Conservation (phyloP, 2,329 filamentous ascomycete genomes). For the Curvularia sp. region DNA sequence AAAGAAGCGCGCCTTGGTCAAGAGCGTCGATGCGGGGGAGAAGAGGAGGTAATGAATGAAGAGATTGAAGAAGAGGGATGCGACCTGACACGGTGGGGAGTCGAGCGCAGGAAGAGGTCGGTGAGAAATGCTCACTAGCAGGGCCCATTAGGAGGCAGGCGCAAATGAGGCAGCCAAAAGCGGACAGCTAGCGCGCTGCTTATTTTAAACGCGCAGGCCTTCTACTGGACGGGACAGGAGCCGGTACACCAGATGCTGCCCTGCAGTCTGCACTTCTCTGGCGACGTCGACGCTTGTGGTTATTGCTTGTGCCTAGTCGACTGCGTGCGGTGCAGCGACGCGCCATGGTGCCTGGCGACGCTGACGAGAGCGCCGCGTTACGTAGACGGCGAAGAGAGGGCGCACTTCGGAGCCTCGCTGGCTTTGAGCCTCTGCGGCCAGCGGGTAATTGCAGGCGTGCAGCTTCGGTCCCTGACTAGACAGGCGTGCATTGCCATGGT, state of each 20-base stretch:
- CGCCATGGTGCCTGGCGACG: conserved; percentile 9
- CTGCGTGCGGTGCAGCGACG: not conserved
- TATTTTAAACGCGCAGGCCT: conserved; percentile 42
- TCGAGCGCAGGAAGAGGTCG: conserved; percentile 38
- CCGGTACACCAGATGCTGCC: conserved; percentile 24
- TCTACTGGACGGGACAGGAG: conserved; percentile 28
- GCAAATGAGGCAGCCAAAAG: conserved; percentile 45
- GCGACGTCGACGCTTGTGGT: conserved; percentile 30
- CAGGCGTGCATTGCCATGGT: not conserved
- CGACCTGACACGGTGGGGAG: conserved; percentile 37
- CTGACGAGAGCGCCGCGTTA: conserved; percentile 11
- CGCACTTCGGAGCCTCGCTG: conserved; percentile 3
- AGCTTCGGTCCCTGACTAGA: conserved; percentile 33
- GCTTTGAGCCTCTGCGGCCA: conserved; percentile 11
- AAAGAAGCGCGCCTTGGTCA: conserved; percentile 43
- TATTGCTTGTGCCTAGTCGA: conserved; percentile 31
- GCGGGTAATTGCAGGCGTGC: conserved; percentile 22
- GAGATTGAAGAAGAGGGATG: conserved; percentile 43
- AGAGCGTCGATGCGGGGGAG: conserved; percentile 40
- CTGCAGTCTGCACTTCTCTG: conserved; percentile 29
- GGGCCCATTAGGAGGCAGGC: conserved; percentile 46
- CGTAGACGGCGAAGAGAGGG: no score
- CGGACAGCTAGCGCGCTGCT: conserved; percentile 35
- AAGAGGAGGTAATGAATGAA: conserved; percentile 50
- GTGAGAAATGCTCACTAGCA: conserved; percentile 42